Conservation (phyloP, 2,329 filamentous ascomycete genomes). For the Trichophyton schoenleinii region DNA sequence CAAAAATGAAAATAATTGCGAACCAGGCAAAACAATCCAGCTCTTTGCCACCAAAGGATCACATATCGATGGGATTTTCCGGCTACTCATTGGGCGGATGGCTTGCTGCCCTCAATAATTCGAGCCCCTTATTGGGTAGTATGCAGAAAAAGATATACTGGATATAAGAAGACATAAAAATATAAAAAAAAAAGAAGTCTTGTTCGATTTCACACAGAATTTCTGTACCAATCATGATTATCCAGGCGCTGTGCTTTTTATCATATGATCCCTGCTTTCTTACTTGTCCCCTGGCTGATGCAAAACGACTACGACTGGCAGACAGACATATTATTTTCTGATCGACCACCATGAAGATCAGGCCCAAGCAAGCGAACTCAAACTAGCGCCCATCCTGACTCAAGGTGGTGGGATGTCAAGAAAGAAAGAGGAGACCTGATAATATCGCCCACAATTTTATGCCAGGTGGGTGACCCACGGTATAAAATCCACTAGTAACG, state of each 20-base stretch:
- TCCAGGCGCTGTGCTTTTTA: background rate
- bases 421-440: background rate
- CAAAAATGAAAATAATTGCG: background rate
- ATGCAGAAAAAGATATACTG: too few species aligned
- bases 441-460: background rate
- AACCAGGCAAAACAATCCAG: background rate
- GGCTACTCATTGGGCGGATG: background rate
- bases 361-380: background rate
- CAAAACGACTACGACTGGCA: background rate
- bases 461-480: slow-evolving; percentile 1
- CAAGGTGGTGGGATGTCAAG: background rate
- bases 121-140: background rate
- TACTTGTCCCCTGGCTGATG: background rate
- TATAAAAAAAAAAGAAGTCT: background rate
- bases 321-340: background rate
- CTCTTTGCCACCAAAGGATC: background rate
- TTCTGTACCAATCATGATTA: slow-evolving; percentile 1
- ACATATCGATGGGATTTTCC: background rate
- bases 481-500: slow-evolving; percentile 3
- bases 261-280: slow-evolving; percentile 3
- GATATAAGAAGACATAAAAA: background rate
- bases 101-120: background rate
- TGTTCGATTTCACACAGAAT: background rate
- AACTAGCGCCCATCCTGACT: background rate
- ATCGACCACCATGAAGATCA: slow-evolving; percentile 5